Evolutionary conservation across 2,329 filamentous ascomycete species (phyloP), one percentile per base, ranked within the genome.

Genomic region (Botrytis porri): DNA sequence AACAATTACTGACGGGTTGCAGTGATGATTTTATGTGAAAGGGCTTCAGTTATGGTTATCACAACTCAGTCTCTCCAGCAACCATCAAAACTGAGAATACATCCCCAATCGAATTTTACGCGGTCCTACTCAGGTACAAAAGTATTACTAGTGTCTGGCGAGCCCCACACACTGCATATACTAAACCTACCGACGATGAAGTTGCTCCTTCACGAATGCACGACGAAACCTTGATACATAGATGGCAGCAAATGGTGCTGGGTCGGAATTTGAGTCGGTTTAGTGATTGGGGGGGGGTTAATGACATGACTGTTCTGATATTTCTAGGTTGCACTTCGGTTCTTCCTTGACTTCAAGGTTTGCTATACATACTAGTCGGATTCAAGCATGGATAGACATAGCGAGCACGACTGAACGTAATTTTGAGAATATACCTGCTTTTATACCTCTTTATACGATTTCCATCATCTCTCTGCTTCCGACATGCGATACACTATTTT

Each of bases 11-110:
- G 76, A 81, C 69, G 43, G 6, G 43, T 57, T 51, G 14, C 73
- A 92, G 90, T 80, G 90, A 91, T 77, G 90, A 92, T 82, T 92
- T 92, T 79, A 92, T 92, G 90, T 92, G 88, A 91, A 85, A 74
- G 32, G 73, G 57, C 75, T 64, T 74, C 25, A 20, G 35, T 37
- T 63, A n/a, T 57, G 48, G 16, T 48, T 70, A n/a, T 41, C 62
- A 67, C 32, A 43, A 69, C 39, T 60, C 63, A 72, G 37, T 69
- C 39, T 67, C 12, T 39, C 61, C 35, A 66, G 14, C 39, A 37
- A 45, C 22, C 10, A 18, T 29, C 37, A 41, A 60, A 45, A 60
- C n/a, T 41, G 54, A 60, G 48, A 43, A 61, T 16, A 45, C 51
- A 10, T 37, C 54, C 37, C n/a, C 35, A 37, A 51, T 41, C 60